Evolutionary conservation across 164 flowering plant species (phyloP).

Genomic region (Protea cynaroides): DNA sequence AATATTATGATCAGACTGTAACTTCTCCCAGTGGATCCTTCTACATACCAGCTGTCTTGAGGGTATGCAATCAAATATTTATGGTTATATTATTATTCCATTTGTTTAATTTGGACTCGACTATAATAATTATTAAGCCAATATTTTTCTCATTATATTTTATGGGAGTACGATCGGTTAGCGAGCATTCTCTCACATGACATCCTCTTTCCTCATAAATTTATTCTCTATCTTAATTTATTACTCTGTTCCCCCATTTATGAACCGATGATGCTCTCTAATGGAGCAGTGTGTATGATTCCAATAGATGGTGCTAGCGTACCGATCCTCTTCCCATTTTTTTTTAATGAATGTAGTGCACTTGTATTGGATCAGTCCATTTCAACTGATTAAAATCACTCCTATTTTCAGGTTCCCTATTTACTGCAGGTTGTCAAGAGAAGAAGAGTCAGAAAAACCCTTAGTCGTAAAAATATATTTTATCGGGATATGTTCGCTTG

Average conservation of each 20-base stretch:
- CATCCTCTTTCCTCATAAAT: too few species aligned
- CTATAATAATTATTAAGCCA: too few species aligned
- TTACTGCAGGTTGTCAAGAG: slow-evolving; percentile 72
- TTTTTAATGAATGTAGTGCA: background rate
- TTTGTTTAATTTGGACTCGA: background rate
- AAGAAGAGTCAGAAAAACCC: slow-evolving; percentile 45
- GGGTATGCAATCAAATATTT: slow-evolving; percentile 48
- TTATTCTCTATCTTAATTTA: too few species aligned
- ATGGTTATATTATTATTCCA: background rate
- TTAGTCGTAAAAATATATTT: slow-evolving; percentile 64
- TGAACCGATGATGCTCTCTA: too few species aligned
- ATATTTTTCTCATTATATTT: too few species aligned
- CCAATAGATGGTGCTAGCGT: too few species aligned
- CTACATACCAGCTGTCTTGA: slow-evolving; percentile 88
- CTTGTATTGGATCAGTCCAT: background rate
- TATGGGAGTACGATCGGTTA: too few species aligned
- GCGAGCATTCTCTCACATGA: too few species aligned
- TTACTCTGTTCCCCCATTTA: too few species aligned
- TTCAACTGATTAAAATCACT: slow-evolving; percentile 1
- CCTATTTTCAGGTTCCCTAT: slow-evolving; percentile 62
- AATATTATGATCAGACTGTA: slow-evolving; percentile 90
- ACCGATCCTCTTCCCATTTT: background rate
- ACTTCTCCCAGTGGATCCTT: slow-evolving; percentile 81
- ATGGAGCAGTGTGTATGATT: too few species aligned
- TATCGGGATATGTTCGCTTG: slow-evolving; percentile 60